A percentile compares a stretch with the other conserved stretches of the same genome.
Evolutionary conservation across 2,329 filamentous ascomycete genomes (phyloP).

Genomic region (Fusarium hostae): DNA sequence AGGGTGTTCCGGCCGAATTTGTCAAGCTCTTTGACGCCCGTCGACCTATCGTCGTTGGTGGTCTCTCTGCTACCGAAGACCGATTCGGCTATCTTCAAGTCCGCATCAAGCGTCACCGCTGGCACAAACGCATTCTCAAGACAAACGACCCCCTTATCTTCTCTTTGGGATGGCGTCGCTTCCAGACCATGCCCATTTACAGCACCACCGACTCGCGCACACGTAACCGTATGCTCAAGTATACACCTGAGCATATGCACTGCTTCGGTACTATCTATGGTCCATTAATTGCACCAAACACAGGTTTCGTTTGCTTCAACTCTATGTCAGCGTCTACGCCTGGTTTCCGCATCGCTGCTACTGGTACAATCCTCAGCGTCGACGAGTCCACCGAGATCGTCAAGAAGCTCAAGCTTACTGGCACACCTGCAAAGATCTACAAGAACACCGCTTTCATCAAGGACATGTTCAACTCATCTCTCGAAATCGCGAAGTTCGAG

Average conservation of each 20-base stretch:
- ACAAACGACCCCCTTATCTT: constrained; percentile 98
- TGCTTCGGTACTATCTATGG: constrained; percentile 97
- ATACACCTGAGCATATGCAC: constrained; percentile 99
- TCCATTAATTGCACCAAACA: constrained; percentile 93
- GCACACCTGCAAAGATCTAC: constrained; percentile 95
- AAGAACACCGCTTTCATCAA: constrained; percentile 99
- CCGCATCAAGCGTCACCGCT: constrained; percentile 95
- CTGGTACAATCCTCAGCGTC: constrained; percentile 91
- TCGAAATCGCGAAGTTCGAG: constrained; percentile 98
- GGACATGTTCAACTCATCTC: constrained; percentile 93
- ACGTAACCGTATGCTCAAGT: constrained; percentile 97
- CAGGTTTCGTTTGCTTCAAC: constrained; percentile 94
- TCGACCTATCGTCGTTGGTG: constrained; percentile 87
- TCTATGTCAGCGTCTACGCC: constrained; percentile 85
- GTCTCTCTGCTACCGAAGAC: constrained; percentile 92
- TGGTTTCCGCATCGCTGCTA: constrained; percentile 93
- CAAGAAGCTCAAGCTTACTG: constrained; percentile 98
- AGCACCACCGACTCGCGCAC: constrained; percentile 94
- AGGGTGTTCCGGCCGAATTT: constrained; percentile 92
- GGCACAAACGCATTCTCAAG: constrained; percentile 99
- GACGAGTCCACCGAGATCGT: constrained; percentile 98
- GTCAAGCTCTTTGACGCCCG: constrained; percentile 82
- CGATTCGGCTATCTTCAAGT: constrained; percentile 96
- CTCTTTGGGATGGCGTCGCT: constrained; percentile 94
- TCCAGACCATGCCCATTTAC: constrained; percentile 93